Percentiles rank a stretch among this genome's conserved stretches.
Evolutionary conservation across 2,329 filamentous ascomycete species (phyloP).

Genomic region (Dothideomycetes sp.): DNA sequence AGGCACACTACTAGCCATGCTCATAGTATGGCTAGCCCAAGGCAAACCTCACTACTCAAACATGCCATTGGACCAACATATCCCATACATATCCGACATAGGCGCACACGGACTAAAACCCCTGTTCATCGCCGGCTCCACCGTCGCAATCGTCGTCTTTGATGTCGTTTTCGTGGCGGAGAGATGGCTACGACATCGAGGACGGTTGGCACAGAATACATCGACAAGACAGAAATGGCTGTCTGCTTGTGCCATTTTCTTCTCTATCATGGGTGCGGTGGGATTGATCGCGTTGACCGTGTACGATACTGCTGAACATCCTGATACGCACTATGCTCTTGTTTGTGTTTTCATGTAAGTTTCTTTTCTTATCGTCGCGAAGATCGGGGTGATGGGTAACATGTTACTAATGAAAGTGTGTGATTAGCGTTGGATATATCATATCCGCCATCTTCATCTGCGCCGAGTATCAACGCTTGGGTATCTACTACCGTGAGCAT

Average conservation of each 20-base stretch:
- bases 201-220: conserved; percentile 66
- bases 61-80: conserved; percentile 38
- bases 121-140: conserved; percentile 63
- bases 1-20: conserved; percentile 57
- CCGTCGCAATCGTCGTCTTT: conserved; percentile 65
- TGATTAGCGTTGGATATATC: conserved; percentile 70
- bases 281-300: conserved; percentile 76
- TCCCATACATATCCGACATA: conserved; percentile 47
- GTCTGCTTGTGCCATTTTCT: conserved; percentile 49
- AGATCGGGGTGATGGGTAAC: too few relatives aligned
- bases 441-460: conserved; percentile 81
- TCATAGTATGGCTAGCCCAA: conserved; percentile 57
- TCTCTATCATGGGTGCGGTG: conserved; percentile 62
- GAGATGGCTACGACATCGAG: conserved; percentile 72
- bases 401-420: too few relatives aligned
- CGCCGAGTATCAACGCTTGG: conserved; percentile 78
- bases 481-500: conserved; percentile 66
- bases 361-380: too few relatives aligned
- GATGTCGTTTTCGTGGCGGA: conserved; percentile 72
- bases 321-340: conserved; percentile 61
- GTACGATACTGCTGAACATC: conserved; percentile 69
- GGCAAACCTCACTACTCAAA: conserved; percentile 52
- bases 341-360: conserved; percentile 79
- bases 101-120: conserved; percentile 57
- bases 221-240: conserved; percentile 52